These are phyloP conservation scores for Nelumbo lutea DNA, from an alignment of 164 flowering plant genomes.

Conservation along the genomic window DNA sequence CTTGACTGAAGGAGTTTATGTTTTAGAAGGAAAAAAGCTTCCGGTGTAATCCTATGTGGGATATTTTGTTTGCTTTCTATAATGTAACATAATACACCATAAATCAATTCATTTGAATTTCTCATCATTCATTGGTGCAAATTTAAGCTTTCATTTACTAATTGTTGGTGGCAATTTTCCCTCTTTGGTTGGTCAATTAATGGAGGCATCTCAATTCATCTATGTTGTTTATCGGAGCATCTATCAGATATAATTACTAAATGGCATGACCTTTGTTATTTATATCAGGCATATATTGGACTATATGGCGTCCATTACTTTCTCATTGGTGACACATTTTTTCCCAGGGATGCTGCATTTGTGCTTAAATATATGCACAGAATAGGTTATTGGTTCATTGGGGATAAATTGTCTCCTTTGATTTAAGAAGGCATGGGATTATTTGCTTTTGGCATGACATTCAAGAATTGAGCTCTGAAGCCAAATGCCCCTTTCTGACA, in stretches of 20 bases:
- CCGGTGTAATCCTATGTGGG: too few relatives aligned
- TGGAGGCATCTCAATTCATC: neutral
- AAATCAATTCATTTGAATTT: too few relatives aligned
- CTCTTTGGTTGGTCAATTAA: too few relatives aligned
- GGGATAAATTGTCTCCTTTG: slow-evolving; percentile 1
- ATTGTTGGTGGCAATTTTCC: too few relatives aligned
- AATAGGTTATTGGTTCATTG: neutral
- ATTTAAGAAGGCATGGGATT: neutral
- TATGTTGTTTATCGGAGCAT: neutral
- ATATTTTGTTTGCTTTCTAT: too few relatives aligned
- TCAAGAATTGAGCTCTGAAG: neutral
- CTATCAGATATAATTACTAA: neutral
- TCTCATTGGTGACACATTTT: neutral
- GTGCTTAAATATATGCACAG: neutral
- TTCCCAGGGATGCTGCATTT: slow-evolving; percentile 9
- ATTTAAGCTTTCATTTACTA: too few relatives aligned
- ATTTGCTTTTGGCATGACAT: neutral
- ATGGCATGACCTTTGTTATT: neutral
- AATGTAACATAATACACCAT: too few relatives aligned
- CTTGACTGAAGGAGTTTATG: too few relatives aligned
- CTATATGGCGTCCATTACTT: neutral
- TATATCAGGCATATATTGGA: neutral
- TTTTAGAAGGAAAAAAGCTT: too few relatives aligned
- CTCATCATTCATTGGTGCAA: too few relatives aligned
- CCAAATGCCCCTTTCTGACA: neutral